Conservation (phyloP, 257 asterid species). For the Nicotiana noctiflora region DNA sequence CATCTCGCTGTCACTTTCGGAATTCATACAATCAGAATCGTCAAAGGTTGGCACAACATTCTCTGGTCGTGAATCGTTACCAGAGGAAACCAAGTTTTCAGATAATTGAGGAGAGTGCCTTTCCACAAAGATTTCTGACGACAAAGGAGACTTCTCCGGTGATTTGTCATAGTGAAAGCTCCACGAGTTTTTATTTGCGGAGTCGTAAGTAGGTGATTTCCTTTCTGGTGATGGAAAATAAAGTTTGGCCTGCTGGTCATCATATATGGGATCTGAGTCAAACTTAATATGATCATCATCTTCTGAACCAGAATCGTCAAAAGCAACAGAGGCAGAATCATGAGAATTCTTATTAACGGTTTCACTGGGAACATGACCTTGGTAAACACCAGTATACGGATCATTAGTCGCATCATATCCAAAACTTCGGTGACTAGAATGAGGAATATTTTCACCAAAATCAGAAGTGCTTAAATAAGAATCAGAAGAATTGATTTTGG, state of each 20-base stretch:
- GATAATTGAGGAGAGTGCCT: slow-evolving; percentile 33
- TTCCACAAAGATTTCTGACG: slow-evolving; percentile 22
- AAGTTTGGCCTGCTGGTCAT: slow-evolving; percentile 42
- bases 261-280: slow-evolving; percentile 33
- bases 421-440: slow-evolving; percentile 29
- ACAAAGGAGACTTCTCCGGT: slow-evolving; percentile 27
- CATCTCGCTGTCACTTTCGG: slow-evolving; percentile 47
- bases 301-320: slow-evolving; percentile 62
- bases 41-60: slow-evolving; percentile 42
- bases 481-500: slow-evolving; percentile 34
- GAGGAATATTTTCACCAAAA: slow-evolving; percentile 37
- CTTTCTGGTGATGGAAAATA: slow-evolving; percentile 36
- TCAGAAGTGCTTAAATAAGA: slow-evolving; percentile 36
- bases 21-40: slow-evolving; percentile 50
- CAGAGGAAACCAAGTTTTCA: slow-evolving; percentile 21
- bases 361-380: slow-evolving; percentile 22
- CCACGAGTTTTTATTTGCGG: slow-evolving; percentile 28
- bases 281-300: slow-evolving; percentile 31
- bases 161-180: slow-evolving; percentile 25
- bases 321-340: slow-evolving; percentile 38
- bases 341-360: slow-evolving; percentile 29
- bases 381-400: slow-evolving; percentile 21
- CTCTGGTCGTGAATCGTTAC: slow-evolving; percentile 30
- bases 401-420: slow-evolving; percentile 28
- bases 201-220: slow-evolving; percentile 27